Evolutionary conservation across 768 basidiomycete species (phyloP).

Genomic region (Tulasnella sp.): DNA sequence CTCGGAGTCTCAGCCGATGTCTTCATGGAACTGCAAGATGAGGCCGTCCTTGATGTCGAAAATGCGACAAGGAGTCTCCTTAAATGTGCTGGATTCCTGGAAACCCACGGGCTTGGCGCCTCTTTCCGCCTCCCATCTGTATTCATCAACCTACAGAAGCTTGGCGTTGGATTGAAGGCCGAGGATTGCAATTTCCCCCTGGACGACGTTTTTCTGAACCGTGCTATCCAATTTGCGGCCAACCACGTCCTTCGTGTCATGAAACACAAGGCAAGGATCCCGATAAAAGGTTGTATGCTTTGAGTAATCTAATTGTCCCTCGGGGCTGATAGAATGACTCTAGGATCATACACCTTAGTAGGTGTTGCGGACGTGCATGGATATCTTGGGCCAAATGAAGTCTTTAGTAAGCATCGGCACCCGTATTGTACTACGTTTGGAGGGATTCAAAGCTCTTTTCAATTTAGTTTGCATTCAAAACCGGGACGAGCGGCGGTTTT

Average conservation of each 20-base stretch:
- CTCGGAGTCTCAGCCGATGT: constrained; percentile 44
- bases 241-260: constrained; percentile 54
- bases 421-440: constrained; percentile 23
- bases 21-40: constrained; percentile 43
- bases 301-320: background rate
- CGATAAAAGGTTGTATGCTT: constrained; percentile 39
- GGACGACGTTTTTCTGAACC: constrained; percentile 39
- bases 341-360: constrained; percentile 43
- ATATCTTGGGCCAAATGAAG: constrained; percentile 39
- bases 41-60: constrained; percentile 38
- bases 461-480: constrained; percentile 33
- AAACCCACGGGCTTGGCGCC: constrained; percentile 43
- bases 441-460: background rate
- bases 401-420: constrained; percentile 43
- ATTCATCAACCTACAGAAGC: constrained; percentile 36
- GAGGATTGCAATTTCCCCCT: constrained; percentile 21
- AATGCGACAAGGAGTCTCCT: constrained; percentile 33
- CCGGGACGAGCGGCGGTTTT: constrained; percentile 24
- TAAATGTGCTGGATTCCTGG: constrained; percentile 39
- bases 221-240: constrained; percentile 41
- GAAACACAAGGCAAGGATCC: constrained; percentile 55
- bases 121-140: constrained; percentile 46
- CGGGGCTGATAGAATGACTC: background rate
- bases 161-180: constrained; percentile 30
- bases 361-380: constrained; percentile 56